phyloP scores from a whole-genome alignment of 2,329 filamentous ascomycete species.

The Fusarium sp. region DNA sequence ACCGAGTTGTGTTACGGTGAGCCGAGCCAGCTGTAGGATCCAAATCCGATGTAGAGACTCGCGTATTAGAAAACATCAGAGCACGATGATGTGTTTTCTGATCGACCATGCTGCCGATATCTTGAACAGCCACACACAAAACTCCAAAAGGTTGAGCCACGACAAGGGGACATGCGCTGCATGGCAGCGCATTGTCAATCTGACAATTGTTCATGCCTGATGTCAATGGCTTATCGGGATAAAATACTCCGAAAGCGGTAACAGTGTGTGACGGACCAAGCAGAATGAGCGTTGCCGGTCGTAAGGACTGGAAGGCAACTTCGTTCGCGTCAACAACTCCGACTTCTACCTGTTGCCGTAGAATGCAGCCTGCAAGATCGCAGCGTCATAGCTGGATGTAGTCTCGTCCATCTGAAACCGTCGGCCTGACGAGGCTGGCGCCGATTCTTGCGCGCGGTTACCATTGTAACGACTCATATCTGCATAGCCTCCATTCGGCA shows the following conservation, averaged over 20 bases:
- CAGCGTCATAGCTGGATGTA: constrained; percentile 52
- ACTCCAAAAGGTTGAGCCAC: constrained; percentile 1
- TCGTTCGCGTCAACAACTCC: background rate
- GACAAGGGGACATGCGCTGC: constrained; percentile 7
- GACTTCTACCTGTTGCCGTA: constrained; percentile 45
- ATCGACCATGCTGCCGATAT: constrained; percentile 3
- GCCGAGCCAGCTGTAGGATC: constrained; percentile 20
- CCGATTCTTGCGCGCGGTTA: constrained; percentile 32
- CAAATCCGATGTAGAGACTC: constrained; percentile 17
- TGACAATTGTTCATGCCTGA: background rate
- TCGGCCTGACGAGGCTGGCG: constrained; percentile 29
- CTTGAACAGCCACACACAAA: constrained; percentile 3
- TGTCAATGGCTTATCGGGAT: constrained; percentile 32
- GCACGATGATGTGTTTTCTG: constrained; percentile 8
- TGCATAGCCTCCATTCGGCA: constrained; percentile 27
- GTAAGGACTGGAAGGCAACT: background rate
- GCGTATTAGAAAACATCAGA: constrained; percentile 13
- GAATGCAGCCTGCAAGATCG: constrained; percentile 52
- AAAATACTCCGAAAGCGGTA: constrained; percentile 6
- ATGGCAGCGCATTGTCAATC: background rate
- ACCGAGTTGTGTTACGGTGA: constrained; percentile 11
- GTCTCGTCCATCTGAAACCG: constrained; percentile 51
- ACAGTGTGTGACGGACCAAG: constrained; percentile 1
- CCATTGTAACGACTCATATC: constrained; percentile 33
- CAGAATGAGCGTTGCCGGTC: background rate